Evolutionary conservation across 805 yeast species (phyloP).

Genomic region (Cyberlindnera xishuangbannaensis): DNA sequence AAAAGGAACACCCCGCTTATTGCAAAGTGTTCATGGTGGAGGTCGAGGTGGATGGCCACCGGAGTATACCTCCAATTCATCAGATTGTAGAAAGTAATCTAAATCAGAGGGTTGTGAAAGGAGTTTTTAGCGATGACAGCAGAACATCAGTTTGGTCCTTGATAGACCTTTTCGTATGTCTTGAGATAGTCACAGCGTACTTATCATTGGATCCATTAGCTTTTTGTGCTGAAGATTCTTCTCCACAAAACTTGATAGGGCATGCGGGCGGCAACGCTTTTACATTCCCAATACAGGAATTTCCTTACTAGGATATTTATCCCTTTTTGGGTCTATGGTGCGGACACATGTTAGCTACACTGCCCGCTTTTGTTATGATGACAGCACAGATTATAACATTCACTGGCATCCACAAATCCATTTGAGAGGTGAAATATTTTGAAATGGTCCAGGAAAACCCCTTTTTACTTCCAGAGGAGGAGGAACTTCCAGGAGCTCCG

Average conservation of each 20-base stretch:
- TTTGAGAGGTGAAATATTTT: too few species aligned
- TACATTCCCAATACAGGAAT: conserved; percentile 1
- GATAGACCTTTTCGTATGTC: too few species aligned
- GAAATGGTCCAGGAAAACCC: conserved; percentile 10
- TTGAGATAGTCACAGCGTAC: too few species aligned
- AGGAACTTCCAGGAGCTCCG: background rate
- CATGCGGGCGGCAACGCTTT: conserved; percentile 1
- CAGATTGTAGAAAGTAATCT: background rate
- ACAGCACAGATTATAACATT: too few species aligned
- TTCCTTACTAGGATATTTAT: background rate
- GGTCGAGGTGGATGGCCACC: conserved; percentile 21
- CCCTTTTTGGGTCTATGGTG: background rate
- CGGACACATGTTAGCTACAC: background rate
- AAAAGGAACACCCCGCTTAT: conserved; percentile 21
- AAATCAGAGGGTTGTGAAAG: background rate
- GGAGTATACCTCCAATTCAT: conserved; percentile 22
- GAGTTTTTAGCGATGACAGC: too few species aligned
- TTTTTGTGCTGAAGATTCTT: background rate
- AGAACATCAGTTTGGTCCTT: too few species aligned
- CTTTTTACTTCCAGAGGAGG: conserved; percentile 1
- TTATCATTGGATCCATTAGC: background rate
- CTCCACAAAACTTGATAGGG: conserved; percentile 6
- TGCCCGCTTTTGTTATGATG: too few species aligned
- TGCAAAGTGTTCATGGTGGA: conserved; percentile 10
- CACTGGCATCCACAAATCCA: too few species aligned